Conservation (phyloP, 108 stramenopile species). For the Skeletonema tropicum region DNA sequence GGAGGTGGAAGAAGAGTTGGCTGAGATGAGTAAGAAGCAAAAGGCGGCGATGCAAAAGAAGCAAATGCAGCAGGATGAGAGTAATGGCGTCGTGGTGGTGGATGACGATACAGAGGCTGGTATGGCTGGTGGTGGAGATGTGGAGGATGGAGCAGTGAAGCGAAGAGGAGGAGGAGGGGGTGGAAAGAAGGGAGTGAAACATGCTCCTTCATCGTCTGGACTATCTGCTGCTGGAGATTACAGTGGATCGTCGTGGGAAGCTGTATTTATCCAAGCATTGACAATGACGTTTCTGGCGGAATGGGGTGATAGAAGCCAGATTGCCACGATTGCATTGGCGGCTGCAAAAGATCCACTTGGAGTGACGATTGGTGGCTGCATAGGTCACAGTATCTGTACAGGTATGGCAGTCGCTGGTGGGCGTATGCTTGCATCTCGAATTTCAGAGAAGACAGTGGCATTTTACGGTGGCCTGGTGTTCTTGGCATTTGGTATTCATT, state of each 20-base stretch:
- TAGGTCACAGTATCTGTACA: conserved; percentile 98
- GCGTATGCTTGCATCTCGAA: conserved; percentile 94
- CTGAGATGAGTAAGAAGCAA: conserved; percentile 57
- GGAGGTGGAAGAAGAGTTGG: conserved; percentile 97
- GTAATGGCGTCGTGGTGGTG: background rate
- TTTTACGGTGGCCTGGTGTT: conserved; percentile 93
- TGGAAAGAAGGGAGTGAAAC: conserved; percentile 24
- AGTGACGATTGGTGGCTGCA: conserved; percentile 93
- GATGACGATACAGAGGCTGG: conserved; percentile 37
- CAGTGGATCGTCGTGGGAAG: conserved; percentile 48
- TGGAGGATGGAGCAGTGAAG: conserved; percentile 38
- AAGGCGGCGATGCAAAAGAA: conserved; percentile 58
- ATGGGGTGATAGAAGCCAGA: conserved; percentile 99
- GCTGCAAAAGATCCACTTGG: conserved; percentile 96
- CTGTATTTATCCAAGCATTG: conserved; percentile 88
- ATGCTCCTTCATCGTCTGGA: conserved; percentile 37
- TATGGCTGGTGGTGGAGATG: conserved; percentile 28
- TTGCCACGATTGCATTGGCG: conserved; percentile 98
- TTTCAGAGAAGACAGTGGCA: conserved; percentile 93
- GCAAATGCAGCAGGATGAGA: conserved; percentile 12
- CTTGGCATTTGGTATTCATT: conserved; percentile 93
- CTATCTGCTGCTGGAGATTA: conserved; percentile 40
- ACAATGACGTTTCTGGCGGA: conserved; percentile 98
- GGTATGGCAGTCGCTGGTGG: conserved; percentile 98
- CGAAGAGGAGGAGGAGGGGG: conserved; percentile 23